phyloP scores from a whole-genome alignment of 306 rosid genomes.

The Vigna angularis region DNA sequence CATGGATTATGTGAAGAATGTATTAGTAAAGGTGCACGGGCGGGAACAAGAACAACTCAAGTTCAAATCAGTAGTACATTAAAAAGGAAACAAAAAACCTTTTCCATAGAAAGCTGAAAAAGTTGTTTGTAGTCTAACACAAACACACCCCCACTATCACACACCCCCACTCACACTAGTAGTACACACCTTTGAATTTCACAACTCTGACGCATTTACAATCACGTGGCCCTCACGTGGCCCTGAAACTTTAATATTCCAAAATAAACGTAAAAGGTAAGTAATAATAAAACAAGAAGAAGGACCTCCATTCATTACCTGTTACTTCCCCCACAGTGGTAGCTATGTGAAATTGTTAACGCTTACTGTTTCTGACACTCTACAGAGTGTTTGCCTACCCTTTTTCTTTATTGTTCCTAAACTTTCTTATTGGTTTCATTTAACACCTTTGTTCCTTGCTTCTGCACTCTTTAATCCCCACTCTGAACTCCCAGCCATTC shows the following conservation, averaged over 20 bases:
- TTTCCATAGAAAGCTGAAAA: slow-evolving; percentile 63
- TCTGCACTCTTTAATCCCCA: slow-evolving; percentile 41
- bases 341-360: slow-evolving; percentile 27
- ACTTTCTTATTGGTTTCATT: slow-evolving; percentile 32
- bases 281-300: slow-evolving; percentile 50
- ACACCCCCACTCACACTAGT: slow-evolving; percentile 21
- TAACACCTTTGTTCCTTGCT: slow-evolving; percentile 27
- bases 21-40: slow-evolving; percentile 37
- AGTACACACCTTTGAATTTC: slow-evolving; percentile 54
- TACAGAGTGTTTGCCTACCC: slow-evolving; percentile 51
- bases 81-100: slow-evolving; percentile 35
- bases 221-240: slow-evolving; percentile 84
- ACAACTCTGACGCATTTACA: slow-evolving; percentile 58
- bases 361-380: slow-evolving; percentile 59
- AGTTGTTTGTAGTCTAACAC: slow-evolving; percentile 50
- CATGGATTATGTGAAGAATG: not conserved
- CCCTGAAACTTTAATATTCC: slow-evolving; percentile 18
- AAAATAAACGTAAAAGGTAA: slow-evolving; percentile 41
- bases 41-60: slow-evolving; percentile 61
- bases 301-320: slow-evolving; percentile 41
- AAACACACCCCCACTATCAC: slow-evolving; percentile 19
- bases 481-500: slow-evolving; percentile 40
- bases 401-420: slow-evolving; percentile 25
- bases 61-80: slow-evolving; percentile 48
- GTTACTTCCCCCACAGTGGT: slow-evolving; percentile 10